Evolutionary conservation across 108 stramenopile species (phyloP).

Genomic region (Aureococcus anophagefferens): DNA sequence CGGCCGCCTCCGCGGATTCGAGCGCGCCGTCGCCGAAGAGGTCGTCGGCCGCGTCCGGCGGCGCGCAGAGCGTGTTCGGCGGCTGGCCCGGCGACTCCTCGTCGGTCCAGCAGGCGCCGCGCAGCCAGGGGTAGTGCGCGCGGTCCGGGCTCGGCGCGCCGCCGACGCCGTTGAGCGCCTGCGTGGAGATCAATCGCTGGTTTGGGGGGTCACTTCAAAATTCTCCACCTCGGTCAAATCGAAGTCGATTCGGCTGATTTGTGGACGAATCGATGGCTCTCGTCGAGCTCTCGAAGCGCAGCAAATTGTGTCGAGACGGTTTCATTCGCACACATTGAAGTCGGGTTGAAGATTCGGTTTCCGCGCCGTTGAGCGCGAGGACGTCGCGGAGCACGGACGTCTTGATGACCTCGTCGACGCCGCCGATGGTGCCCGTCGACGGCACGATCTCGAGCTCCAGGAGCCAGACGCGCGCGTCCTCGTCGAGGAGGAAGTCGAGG

Average conservation of each 20-base stretch:
- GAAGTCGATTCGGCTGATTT: too few species aligned
- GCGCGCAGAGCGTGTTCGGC: neutral
- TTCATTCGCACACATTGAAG: too few species aligned
- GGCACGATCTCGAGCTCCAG: conserved; percentile 21
- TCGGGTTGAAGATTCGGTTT: too few species aligned
- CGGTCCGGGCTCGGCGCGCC: neutral
- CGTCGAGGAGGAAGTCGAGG: conserved; percentile 9
- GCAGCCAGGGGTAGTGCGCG: neutral
- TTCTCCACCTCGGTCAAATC: too few species aligned
- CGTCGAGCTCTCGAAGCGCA: too few species aligned
- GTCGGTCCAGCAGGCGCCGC: neutral
- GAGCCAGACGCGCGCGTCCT: conserved; percentile 2
- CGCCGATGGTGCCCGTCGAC: conserved; percentile 16
- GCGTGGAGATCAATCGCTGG: too few species aligned
- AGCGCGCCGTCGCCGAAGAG: neutral
- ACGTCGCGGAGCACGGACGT: conserved; percentile 19
- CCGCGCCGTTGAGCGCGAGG: conserved; percentile 3
- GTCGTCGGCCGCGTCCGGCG: neutral
- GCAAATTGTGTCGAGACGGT: too few species aligned
- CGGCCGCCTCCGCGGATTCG: neutral
- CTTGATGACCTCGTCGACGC: conserved; percentile 11
- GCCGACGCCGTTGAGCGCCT: neutral
- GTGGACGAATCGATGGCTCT: too few species aligned
- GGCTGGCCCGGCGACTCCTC: neutral
- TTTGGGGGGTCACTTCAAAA: too few species aligned